Base-by-base conservation (phyloP, 176 grass and related monocot species). In the Tillandsia fasciculata region DNA sequence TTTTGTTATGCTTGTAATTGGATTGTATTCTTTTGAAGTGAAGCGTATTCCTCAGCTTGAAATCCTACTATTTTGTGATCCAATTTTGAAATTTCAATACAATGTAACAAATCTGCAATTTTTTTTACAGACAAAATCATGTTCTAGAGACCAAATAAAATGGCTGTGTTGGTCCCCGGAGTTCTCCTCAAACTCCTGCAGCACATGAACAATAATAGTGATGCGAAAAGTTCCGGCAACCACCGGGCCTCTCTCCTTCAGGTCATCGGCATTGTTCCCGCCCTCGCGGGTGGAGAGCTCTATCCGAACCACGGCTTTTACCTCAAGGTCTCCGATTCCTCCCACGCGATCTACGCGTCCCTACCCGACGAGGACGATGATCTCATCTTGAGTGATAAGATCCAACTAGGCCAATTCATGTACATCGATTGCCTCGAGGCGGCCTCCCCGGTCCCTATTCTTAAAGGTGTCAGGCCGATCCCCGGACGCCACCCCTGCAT, bases 321-420 rank as follows among this genome's bases (percentile, higher is more conserved):
- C 63, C 76, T 97, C 61, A 92, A 90, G 79, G 89, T 93, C 50
- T 97, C 89, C 2, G 89, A 97, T 76, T 97, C 94, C 2, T 90
- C 89, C 11, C 84, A 97, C 9, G 83, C 89, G 0, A 87, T 89
- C 3, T 97, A 87, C 27, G 89, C 90, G 0, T 79, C 89, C 49
- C 77, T 97, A 4, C 84, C 86, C 8, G 82, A 88, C 2, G 89
- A 97, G 48, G 85, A 92, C 17, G 80, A 90, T 51, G 89, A 97
- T 11, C 89, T 97, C 66, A 92, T 97, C 67, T 47, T 90, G 68
- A 97, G 94, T 24, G 90, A 97, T 74, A 90, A 83, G 22, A 88
- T 97, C 65, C 94, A 97, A 79, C 23, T 97, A 69, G 94, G 94
- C 12, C 94, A 97, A 59, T 97, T 92, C 70, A 76, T 97, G 54